These are phyloP conservation scores for Trichoderma koningiopsis DNA, from an alignment of 2,329 filamentous ascomycete genomes.

Conservation along the genomic window DNA sequence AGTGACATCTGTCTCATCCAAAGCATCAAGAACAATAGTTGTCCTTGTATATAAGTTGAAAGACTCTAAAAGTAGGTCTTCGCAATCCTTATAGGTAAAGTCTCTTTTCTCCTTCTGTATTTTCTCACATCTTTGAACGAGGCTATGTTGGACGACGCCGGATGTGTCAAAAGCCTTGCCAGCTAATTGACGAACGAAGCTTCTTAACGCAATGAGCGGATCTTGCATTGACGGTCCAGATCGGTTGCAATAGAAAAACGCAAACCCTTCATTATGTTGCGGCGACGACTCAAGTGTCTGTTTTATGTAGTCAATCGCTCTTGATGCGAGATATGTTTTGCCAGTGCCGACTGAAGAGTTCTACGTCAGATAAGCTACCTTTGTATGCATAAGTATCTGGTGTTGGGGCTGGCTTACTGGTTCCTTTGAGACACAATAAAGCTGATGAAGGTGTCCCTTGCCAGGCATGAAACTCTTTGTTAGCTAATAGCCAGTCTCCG, in stretches of 20 bases:
- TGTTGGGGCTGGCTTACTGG: not conserved
- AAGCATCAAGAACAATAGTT: constrained; percentile 27
- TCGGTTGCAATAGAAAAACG: constrained; percentile 30
- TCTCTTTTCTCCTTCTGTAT: constrained; percentile 7
- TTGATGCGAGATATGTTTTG: constrained; percentile 22
- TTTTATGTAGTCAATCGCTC: not conserved
- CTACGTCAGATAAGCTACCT: not conserved
- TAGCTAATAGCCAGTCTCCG: constrained; percentile 2
- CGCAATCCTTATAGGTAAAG: constrained; percentile 23
- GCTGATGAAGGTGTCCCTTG: not conserved
- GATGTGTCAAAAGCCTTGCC: not conserved
- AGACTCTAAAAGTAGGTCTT: constrained; percentile 18
- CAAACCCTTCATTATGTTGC: constrained; percentile 24
- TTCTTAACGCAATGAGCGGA: constrained; percentile 24
- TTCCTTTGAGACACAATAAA: constrained; percentile 13
- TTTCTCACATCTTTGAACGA: constrained; percentile 1
- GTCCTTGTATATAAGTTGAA: constrained; percentile 19
- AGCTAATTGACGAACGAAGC: constrained; percentile 28
- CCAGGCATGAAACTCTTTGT: not conserved
- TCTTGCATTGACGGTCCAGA: constrained; percentile 24
- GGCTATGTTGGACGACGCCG: not conserved
- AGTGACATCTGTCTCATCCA: constrained; percentile 28
- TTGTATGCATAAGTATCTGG: not conserved
- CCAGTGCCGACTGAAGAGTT: constrained; percentile 1
- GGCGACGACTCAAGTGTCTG: not conserved